These are phyloP conservation scores for Botrytis sinoallii DNA, from an alignment of 2,329 filamentous ascomycete species.

Conservation along the genomic window DNA sequence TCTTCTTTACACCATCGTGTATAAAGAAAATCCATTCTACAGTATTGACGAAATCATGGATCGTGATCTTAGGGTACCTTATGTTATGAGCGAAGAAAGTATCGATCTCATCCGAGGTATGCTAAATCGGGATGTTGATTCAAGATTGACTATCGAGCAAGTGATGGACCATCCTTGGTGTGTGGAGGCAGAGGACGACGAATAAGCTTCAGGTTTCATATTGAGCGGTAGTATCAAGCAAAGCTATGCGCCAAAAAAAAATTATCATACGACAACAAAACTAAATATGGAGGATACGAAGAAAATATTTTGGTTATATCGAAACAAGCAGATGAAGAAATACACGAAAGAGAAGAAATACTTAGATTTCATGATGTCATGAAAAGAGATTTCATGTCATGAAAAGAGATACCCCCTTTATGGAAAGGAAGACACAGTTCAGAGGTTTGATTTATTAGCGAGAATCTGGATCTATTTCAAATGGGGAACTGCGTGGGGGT, in stretches of 20 bases:
- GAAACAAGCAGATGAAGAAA: constrained; percentile 1
- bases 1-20: constrained; percentile 95
- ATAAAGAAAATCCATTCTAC: constrained; percentile 99
- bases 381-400: constrained; percentile 19
- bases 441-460: constrained; percentile 17
- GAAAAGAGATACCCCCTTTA: constrained; percentile 18
- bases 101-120: constrained; percentile 89
- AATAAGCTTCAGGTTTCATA: constrained; percentile 30
- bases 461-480: not conserved
- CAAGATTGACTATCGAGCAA: constrained; percentile 79
- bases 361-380: constrained; percentile 22
- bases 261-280: not conserved
- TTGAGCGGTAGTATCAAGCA: constrained; percentile 12
- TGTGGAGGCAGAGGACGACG: constrained; percentile 24
- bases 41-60: constrained; percentile 99
- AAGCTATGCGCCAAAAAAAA: not conserved
- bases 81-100: constrained; percentile 82
- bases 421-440: constrained; percentile 20
- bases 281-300: not conserved
- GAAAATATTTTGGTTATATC: not conserved
- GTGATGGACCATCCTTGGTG: constrained; percentile 87
- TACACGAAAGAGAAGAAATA: constrained; percentile 7
- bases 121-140: constrained; percentile 84
- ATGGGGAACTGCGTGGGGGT: not conserved
- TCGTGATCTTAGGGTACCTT: constrained; percentile 87